These are phyloP conservation scores for Glycyrrhiza uralensis DNA, from an alignment of 306 rosid species.

Conservation along the genomic window DNA sequence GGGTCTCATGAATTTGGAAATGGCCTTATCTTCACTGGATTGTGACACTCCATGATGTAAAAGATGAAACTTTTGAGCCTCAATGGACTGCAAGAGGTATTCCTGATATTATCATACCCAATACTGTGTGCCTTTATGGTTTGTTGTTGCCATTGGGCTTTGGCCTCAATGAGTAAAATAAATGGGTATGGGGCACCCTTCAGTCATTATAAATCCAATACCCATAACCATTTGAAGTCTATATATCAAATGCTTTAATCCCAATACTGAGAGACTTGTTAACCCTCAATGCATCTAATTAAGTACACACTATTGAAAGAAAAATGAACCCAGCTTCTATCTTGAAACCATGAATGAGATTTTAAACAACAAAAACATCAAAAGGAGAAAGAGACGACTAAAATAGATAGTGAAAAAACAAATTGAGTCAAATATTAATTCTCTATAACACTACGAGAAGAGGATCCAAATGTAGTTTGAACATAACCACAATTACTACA, in stretches of 20 bases:
- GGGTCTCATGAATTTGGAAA: slow-evolving; percentile 30
- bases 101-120: slow-evolving; percentile 36
- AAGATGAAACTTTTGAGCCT: slow-evolving; percentile 62
- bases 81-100: slow-evolving; percentile 61
- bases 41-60: slow-evolving; percentile 26
- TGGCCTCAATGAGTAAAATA: too few relatives aligned
- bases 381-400: not conserved
- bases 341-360: not conserved
- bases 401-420: not conserved
- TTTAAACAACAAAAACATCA: not conserved
- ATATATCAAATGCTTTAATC: too few relatives aligned
- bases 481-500: slow-evolving; percentile 31
- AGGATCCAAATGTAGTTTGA: slow-evolving; percentile 11
- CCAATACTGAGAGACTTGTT: not conserved
- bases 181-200: too few relatives aligned
- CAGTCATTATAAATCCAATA: too few relatives aligned
- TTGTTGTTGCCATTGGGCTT: too few relatives aligned
- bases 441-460: not conserved
- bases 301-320: too few relatives aligned
- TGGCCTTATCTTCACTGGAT: slow-evolving; percentile 26
- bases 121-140: too few relatives aligned
- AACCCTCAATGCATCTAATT: not conserved
- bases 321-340: not conserved
- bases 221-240: too few relatives aligned
- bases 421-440: not conserved